Evolutionary conservation across 1,139 yeast genomes (phyloP), one percentile per base, ranked within the genome.

Genomic region (Hansenula sp.): DNA sequence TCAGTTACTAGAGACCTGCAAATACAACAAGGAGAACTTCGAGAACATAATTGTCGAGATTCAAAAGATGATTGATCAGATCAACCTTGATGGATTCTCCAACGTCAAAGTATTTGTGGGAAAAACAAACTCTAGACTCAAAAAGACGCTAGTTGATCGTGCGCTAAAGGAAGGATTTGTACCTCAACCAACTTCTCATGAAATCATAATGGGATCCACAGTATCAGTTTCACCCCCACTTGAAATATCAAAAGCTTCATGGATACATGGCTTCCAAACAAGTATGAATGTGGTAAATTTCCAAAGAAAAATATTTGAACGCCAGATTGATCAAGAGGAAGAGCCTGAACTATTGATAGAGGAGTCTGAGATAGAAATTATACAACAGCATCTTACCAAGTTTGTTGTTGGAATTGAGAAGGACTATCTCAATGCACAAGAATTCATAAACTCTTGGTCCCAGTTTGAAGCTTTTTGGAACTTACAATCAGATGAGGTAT

Each of bases 401-500:
- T 32, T 43, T 5, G 29, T 41, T 1, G 17, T 27, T 1, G 36
- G 46, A 2, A 44, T 60, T 34, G 48, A 48, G 14, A 17, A 28
- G 0, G 43, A 52, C 14, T 39, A 47, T 10, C 24, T 22, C 1
- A 11, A 20, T 2, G 43, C 54, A 0, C 7, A 19, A 2, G 24
- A 20, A 7, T 51, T 48, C 26, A 38, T 47, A 17, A 47, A 53
- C 2, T 62, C 66, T 26, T 87, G 95, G 95, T 56, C 59, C 9
- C 63, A 62, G 25, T 65, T 82, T 27, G 85, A 81, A 52, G 61
- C 71, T 2, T 59, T 84, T 5, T 82, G 90, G 86, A 82, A 76
- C 44, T 50, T 74, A 13, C 66, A 66, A 21, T 50, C 68, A 0
- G 65, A 64, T 6, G 58, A 60, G 40, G 56, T 69, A 34, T 54